Evolutionary conservation across 2,329 filamentous ascomycete species (phyloP).

Genomic region (Talaromyces pinophilus): DNA sequence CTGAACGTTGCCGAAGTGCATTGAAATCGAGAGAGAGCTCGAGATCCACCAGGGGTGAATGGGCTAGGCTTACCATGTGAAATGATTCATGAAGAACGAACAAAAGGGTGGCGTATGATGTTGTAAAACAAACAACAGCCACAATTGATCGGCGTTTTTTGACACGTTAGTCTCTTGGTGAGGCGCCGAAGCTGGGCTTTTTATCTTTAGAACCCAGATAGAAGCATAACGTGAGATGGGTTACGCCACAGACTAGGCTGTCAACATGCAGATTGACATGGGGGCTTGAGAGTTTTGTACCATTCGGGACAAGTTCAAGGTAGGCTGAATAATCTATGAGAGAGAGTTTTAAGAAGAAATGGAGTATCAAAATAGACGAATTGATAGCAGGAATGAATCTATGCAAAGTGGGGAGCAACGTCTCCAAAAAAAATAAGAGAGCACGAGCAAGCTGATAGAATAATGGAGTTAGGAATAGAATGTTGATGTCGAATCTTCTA

Average conservation of each 20-base stretch:
- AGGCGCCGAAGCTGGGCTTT: neutral
- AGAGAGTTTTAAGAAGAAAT: neutral
- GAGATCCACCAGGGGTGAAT: constrained; percentile 6
- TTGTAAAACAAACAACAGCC: constrained; percentile 11
- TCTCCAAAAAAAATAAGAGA: neutral
- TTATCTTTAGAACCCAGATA: neutral
- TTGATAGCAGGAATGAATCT: neutral
- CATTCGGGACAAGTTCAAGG: neutral
- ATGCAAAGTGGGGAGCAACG: neutral
- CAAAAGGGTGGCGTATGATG: neutral
- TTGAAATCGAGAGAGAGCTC: constrained; percentile 2
- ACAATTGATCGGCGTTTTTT: constrained; percentile 8
- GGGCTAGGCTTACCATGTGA: constrained; percentile 13
- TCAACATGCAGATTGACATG: constrained; percentile 13
- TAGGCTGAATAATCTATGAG: constrained; percentile 4
- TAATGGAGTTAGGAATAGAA: neutral
- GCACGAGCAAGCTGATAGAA: neutral
- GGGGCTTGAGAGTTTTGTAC: neutral
- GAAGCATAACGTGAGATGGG: neutral
- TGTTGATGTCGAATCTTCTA: neutral
- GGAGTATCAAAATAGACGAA: constrained; percentile 3
- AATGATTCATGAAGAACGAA: neutral
- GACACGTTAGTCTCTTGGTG: constrained; percentile 9
- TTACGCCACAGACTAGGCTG: constrained; percentile 11
- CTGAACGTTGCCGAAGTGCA: constrained; percentile 4